Base-by-base conservation (phyloP, 352 stramenopile species). In the Phytophthora rubi region DNA sequence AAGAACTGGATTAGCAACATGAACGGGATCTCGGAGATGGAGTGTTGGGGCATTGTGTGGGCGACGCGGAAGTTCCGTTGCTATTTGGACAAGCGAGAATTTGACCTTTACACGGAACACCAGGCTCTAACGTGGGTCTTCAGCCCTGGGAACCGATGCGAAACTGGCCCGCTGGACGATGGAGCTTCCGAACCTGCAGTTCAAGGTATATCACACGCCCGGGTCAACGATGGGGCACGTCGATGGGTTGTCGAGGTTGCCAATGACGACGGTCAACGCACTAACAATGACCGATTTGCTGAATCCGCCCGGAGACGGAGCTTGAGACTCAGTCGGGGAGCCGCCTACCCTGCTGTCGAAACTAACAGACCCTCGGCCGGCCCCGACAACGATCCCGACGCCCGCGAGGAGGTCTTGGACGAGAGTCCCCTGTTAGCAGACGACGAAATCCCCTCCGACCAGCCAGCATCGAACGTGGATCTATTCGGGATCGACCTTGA, bases 101-200 rank as follows among this genome's bases (percentile, higher is more conserved):
- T 26, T 26, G 23, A 26, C 23, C 23, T 26, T 26, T 26, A 26
- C 23, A 26, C 23, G 2, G 23, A 26, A 3, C 23, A 26, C 1
- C 23, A 26, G 23, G 23, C 23, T 26, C 23, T 26, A 26, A 26
- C 23, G 23, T 26, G 0, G 23, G 23, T 26, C 23, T 26, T 26
- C 1, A 26, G 23, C 23, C 23, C 23, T 26, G 23, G 23, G 23
- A 30, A 30, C 26, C 26, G 26, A 6, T 30, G 28, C 58, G 7
- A 57, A 65, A n/a, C 6, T 65, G 32, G 58, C 58, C 2, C n/a
- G 47, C 21, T 65, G 58, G 47, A 32, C 32, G 0, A 58, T 57
- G 58, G 58, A 65, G 23, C 32, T 58, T 0, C 58, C 58, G 1
- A 53, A 65, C 45, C 6, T 65, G 9, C 58, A 48, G n/a, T 56